phyloP scores from a whole-genome alignment of 768 basidiomycete species.

The Pulveroboletus sp. region DNA sequence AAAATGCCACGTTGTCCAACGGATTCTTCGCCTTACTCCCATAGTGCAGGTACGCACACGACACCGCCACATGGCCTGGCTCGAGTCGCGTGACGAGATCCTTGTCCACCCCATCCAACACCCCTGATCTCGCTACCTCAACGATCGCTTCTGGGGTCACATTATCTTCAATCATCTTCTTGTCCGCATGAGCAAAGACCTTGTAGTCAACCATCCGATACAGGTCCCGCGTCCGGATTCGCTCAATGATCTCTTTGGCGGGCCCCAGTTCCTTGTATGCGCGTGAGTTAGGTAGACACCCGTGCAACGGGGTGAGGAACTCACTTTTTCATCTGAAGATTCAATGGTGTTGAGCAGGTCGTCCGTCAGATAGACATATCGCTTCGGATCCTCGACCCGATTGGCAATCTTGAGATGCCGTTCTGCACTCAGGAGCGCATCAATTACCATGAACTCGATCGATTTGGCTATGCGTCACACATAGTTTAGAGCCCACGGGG shows the following conservation, averaged over 20 bases:
- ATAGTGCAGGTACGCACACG: conserved; percentile 64
- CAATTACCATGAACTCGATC: conserved; percentile 83
- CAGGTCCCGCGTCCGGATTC: conserved; percentile 59
- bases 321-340: conserved; percentile 36
- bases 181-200: conserved; percentile 37
- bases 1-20: conserved; percentile 65
- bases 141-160: conserved; percentile 44
- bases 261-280: conserved; percentile 49
- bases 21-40: conserved; percentile 73
- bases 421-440: conserved; percentile 69
- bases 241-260: conserved; percentile 57
- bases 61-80: conserved; percentile 57
- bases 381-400: conserved; percentile 51
- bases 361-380: conserved; percentile 66
- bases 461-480: conserved; percentile 49
- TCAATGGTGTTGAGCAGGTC: conserved; percentile 61
- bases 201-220: conserved; percentile 71
- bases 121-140: conserved; percentile 34
- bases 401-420: conserved; percentile 56
- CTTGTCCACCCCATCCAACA: conserved; percentile 22
- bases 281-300: too few relatives aligned
- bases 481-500: background rate
- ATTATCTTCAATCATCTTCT: conserved; percentile 19
- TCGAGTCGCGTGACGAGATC: conserved; percentile 35
- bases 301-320: background rate